Evolutionary conservation across 768 basidiomycete species (phyloP).

Genomic region (Russula brevipes): DNA sequence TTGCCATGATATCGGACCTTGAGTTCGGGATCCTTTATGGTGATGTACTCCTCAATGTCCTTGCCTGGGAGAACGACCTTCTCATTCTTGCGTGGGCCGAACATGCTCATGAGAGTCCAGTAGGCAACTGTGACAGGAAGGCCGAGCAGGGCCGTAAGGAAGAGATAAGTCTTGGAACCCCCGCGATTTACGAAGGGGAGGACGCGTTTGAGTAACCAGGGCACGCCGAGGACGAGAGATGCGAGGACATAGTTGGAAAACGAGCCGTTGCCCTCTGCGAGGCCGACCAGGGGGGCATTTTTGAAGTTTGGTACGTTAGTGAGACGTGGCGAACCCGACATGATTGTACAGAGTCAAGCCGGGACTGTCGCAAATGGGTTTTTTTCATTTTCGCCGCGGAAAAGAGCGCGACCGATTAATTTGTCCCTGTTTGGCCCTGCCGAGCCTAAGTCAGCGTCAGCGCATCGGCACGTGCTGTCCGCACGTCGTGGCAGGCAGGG

Average conservation of each 20-base stretch:
- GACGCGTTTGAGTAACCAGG: constrained; percentile 78
- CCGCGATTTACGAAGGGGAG: constrained; percentile 78
- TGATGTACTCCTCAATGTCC: constrained; percentile 85
- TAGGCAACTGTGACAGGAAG: constrained; percentile 77
- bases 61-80: constrained; percentile 82
- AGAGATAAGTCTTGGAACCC: constrained; percentile 81
- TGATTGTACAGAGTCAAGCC: neutral
- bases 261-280: constrained; percentile 79
- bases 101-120: constrained; percentile 83
- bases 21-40: constrained; percentile 79
- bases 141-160: constrained; percentile 70
- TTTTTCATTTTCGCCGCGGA: neutral
- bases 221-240: constrained; percentile 67
- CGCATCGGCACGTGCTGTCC: too few species aligned
- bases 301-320: constrained; percentile 76
- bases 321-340: constrained; percentile 28
- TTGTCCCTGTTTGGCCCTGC: constrained; percentile 6
- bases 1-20: constrained; percentile 74
- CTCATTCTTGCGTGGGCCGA: constrained; percentile 76
- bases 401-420: neutral
- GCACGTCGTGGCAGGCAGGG: neutral
- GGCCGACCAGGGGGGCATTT: constrained; percentile 76
- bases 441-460: too few species aligned
- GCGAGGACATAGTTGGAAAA: constrained; percentile 83
- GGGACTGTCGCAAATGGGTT: neutral